Percentiles rank a stretch among this genome's conserved stretches.
Evolutionary conservation across 2,329 filamentous ascomycete genomes (phyloP).

Genomic region (Penicillium sp.): DNA sequence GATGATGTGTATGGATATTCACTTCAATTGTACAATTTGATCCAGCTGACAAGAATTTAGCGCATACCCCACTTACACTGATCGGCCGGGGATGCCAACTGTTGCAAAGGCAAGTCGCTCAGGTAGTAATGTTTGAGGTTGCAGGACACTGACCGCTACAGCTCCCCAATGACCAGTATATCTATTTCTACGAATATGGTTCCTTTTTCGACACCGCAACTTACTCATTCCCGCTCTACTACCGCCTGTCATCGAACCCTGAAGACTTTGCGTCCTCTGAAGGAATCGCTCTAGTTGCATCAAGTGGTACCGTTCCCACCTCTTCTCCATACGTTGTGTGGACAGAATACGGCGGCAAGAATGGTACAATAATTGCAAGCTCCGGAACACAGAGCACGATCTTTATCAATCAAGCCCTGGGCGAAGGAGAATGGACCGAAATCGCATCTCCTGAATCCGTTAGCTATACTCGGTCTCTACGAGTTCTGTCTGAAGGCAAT

Average conservation of each 20-base stretch:
- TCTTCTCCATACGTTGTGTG: conserved; percentile 54
- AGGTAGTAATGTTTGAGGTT: neutral
- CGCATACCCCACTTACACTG: conserved; percentile 57
- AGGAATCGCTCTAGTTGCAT: conserved; percentile 43
- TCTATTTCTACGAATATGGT: conserved; percentile 65
- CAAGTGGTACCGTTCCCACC: conserved; percentile 43
- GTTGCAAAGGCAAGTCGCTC: conserved; percentile 42
- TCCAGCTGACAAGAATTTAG: conserved; percentile 8
- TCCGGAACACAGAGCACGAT: conserved; percentile 42
- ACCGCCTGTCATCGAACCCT: conserved; percentile 49
- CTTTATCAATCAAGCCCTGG: conserved; percentile 49
- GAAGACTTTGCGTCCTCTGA: conserved; percentile 45
- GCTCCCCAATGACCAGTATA: conserved; percentile 60
- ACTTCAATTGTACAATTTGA: neutral
- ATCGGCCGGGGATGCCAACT: conserved; percentile 67
- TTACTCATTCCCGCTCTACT: conserved; percentile 53
- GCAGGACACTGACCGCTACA: conserved; percentile 18
- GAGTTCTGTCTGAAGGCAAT: conserved; percentile 41
- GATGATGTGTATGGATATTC: conserved; percentile 51
- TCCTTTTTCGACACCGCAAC: conserved; percentile 29
- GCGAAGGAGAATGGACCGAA: conserved; percentile 48
- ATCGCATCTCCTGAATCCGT: conserved; percentile 40
- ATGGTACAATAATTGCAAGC: conserved; percentile 52
- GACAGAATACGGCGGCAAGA: conserved; percentile 47
- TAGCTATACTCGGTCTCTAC: conserved; percentile 49